Percentiles rank a stretch among this genome's conserved stretches.
Evolutionary conservation across 495 filamentous ascomycete species (phyloP).

Genomic region (Lindgomyces ingoldianus): DNA sequence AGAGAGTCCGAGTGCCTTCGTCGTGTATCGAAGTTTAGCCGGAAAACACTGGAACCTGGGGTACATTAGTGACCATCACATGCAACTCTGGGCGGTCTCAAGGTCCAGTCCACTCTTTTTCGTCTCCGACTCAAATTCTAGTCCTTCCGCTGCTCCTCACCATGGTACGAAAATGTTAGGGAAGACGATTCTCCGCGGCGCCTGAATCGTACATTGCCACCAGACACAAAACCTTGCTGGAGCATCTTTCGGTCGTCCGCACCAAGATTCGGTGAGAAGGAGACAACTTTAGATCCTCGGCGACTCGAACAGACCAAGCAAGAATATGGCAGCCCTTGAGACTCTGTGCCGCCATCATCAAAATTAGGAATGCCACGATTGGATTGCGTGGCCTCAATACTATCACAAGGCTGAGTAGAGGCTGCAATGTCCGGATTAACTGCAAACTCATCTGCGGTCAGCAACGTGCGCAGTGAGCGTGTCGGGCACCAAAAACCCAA

Average conservation of each 20-base stretch:
- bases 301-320: not conserved
- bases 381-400: not conserved
- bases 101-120: not conserved
- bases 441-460: not conserved
- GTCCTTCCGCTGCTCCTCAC: not conserved
- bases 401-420: not conserved
- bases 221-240: not conserved
- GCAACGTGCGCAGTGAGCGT: not conserved
- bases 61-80: constrained; percentile 30
- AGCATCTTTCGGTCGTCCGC: not conserved
- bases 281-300: not conserved
- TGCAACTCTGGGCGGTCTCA: not conserved
- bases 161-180: not conserved
- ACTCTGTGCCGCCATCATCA: not conserved
- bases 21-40: constrained; percentile 23
- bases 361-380: not conserved
- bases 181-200: not conserved
- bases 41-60: constrained; percentile 17
- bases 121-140: not conserved
- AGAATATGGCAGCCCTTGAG: not conserved
- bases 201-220: not conserved
- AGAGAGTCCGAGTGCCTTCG: constrained; percentile 17
- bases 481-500: not conserved
- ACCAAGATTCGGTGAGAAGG: not conserved
- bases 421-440: not conserved